phyloP scores from a whole-genome alignment of 169 alveolate genomes.

The Plasmodium vivax region DNA sequence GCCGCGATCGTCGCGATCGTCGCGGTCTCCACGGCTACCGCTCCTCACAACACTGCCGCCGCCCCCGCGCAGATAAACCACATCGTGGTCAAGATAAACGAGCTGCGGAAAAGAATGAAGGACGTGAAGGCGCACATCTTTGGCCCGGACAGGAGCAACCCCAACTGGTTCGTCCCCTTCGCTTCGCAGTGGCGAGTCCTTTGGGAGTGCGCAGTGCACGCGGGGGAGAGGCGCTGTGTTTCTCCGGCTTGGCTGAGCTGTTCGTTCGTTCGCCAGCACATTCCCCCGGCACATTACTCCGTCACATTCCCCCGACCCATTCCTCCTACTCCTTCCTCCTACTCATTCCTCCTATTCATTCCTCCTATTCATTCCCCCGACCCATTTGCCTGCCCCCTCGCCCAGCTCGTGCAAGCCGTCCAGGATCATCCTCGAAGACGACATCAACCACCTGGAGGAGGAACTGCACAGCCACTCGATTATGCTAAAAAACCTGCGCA shows the following conservation, averaged over 20 bases:
- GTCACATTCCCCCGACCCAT: background rate
- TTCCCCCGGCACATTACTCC: background rate
- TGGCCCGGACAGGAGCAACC: conserved; percentile 22
- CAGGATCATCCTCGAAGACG: conserved; percentile 33
- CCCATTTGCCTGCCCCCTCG: background rate
- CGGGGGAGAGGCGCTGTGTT: background rate
- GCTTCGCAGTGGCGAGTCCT: background rate
- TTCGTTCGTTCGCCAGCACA: no score
- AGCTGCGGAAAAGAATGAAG: conserved; percentile 45
- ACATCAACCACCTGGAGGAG: conserved; percentile 54
- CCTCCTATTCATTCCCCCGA: background rate
- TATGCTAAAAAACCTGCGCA: conserved; percentile 40
- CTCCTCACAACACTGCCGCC: background rate
- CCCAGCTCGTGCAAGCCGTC: conserved; percentile 51
- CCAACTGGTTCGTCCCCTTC: conserved; percentile 32
- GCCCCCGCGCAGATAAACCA: conserved; percentile 6
- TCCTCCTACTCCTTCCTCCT: background rate
- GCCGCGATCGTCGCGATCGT: background rate
- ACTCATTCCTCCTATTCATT: background rate
- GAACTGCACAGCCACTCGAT: conserved; percentile 51
- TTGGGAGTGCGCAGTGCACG: background rate
- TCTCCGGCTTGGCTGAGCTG: background rate
- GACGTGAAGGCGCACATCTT: conserved; percentile 35
- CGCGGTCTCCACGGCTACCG: background rate
- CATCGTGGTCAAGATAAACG: conserved; percentile 29